A percentile compares a stretch with the other conserved stretches of the same genome.
Evolutionary conservation across 352 stramenopile species (phyloP).

Genomic region (Phytophthora pinifolia): DNA sequence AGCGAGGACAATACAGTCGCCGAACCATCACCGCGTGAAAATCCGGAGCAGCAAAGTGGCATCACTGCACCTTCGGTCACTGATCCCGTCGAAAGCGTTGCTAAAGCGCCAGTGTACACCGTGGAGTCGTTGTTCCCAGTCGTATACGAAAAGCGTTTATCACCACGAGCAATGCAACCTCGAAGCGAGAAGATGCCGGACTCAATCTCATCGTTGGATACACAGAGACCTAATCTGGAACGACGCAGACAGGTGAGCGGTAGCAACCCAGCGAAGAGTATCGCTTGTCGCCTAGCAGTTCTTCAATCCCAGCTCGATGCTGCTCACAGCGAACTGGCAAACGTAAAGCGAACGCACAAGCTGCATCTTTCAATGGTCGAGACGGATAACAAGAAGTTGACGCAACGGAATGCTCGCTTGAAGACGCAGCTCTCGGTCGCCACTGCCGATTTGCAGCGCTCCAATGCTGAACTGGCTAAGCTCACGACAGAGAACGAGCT

Average conservation of each 20-base stretch:
- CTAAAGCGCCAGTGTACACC: conserved; percentile 26
- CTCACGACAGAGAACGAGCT: conserved; percentile 55
- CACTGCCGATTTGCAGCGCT: conserved; percentile 39
- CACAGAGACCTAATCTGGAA: not conserved
- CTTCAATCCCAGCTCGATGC: conserved; percentile 23
- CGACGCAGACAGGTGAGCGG: conserved; percentile 10
- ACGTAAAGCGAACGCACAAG: conserved; percentile 23
- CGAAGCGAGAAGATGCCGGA: conserved; percentile 1
- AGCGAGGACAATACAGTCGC: not conserved
- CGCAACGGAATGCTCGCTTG: conserved; percentile 42
- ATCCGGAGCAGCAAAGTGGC: not conserved
- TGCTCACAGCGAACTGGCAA: conserved; percentile 16
- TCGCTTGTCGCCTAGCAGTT: conserved; percentile 5
- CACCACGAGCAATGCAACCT: not conserved
- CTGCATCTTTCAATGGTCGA: conserved; percentile 40
- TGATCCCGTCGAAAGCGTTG: not conserved
- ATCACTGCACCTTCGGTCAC: not conserved
- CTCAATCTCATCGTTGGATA: conserved; percentile 1
- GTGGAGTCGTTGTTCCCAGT: conserved; percentile 43
- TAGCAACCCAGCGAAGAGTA: not conserved
- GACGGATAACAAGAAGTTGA: conserved; percentile 40
- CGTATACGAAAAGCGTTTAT: conserved; percentile 29
- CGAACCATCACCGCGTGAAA: conserved; percentile 6
- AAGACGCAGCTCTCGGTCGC: conserved; percentile 34
- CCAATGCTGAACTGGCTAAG: conserved; percentile 39